Evolutionary conservation across 805 yeast genomes (phyloP), one percentile per base, ranked within the genome.

Genomic region (Zygoascus biomembranicola): DNA sequence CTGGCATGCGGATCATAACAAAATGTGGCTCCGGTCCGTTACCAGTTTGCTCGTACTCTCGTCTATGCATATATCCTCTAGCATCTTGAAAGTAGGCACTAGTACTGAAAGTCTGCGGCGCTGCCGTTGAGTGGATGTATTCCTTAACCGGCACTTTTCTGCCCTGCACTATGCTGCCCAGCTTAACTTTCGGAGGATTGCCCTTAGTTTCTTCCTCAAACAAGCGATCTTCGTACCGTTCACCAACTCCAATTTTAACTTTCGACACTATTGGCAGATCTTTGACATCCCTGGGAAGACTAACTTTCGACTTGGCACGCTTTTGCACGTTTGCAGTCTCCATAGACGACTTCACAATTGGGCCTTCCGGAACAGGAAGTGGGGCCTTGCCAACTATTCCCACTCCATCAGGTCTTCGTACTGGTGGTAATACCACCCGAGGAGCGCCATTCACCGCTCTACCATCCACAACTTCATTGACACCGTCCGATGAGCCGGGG

Each of bases 351-450:
- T 19, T 11, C 19, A 53, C 52, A n/a, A 55, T 43, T 8, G 60
- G 60, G 6, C 55, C 47, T 35, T 41, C 23, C 1, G 60, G 53
- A 19, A 51, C 50, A 13, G 60, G 60, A 8, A 57, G 52, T 11
- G 46, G 16, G n/a, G 13, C 8, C 16, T 5, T 13, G 10, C 10
- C 39, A 11, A 35, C 39, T 8, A 3, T 13, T 13, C 16, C 16
- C 3, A 8, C 16, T 35, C 39, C 16, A 13, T 35, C 39, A 35
- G 39, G 16, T 35, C 39, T 4, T 13, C 39, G 16, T 5, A n/a
- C 39, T 13, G 39, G 16, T 35, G 39, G 39, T n/a, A 35, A 35
- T 13, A 35, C 39, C 16, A 35, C 39, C 8, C 39, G 39, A 13
- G 39, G 39, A 2, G 39, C 5, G 16, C 39, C 39, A 35, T 8